Base-by-base conservation (phyloP, 805 yeast species). In the Dipodascus geniculatus region DNA sequence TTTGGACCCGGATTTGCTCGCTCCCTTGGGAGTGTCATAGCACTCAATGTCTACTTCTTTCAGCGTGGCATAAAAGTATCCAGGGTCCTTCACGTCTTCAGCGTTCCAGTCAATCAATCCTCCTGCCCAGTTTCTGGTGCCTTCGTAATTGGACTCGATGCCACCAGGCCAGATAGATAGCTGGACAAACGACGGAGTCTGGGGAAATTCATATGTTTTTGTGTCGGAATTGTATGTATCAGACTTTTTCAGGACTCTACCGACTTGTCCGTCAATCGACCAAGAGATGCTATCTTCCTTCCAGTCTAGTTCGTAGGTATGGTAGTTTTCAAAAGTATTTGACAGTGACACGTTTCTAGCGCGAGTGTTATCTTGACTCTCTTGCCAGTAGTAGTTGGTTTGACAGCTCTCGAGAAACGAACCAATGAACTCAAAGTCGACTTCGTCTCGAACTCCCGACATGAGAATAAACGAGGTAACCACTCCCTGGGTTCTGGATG, bases 351-450 rank as follows among this genome's bases (percentile, higher is more conserved):
- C 63, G 59, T 74, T 71, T 17, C 58, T 63, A 58, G 79, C 75
- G 66, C 85, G 84, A 33, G 82, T 74, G 68, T 81, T 86, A 73
- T 86, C 78, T 64, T 81, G 72, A 31, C 72, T 68, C 67, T 91
- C 96, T 65, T 84, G 81, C 67, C 79, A 81, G 73, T 86, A 90
- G 75, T 66, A 89, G 71, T 90, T 90, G 23, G 89, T 74, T 74
- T 90, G 90, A 1, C 82, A 86, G 22, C 69, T 65, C 31, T 76
- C 74, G 63, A 86, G 69, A 63, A 85, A 79, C 63, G 78, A 77
- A 55, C 98, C 98, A 58, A 88, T 83, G 60, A 81, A 83, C 72
- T 90, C 96, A 64, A 70, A 82, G 77, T 90, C 97, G 62, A 89
- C 77, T 75, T 90, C 97, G 73, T 89, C 97, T 74, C 86, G 81